Evolutionary conservation across 106 monocot species (phyloP).

Genomic region (Dendrobium officinale): DNA sequence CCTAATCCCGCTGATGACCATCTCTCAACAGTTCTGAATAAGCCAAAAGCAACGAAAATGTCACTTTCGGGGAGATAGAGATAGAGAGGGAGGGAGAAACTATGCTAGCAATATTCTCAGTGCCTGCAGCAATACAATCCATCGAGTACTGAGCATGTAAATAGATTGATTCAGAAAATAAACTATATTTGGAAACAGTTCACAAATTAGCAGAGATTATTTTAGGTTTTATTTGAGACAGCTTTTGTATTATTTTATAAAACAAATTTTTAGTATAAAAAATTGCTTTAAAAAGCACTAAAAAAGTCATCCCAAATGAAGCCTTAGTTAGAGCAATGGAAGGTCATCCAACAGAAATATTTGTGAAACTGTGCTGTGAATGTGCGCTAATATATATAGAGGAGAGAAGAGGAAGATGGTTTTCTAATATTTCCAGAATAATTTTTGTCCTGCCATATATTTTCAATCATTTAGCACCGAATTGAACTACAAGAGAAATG

Average conservation of each 20-base stretch:
- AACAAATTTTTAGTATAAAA: too few species aligned
- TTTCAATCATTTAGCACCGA: too few species aligned
- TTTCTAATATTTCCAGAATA: too few species aligned
- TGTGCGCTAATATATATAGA: too few species aligned
- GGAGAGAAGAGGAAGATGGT: too few species aligned
- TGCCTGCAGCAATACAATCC: neutral
- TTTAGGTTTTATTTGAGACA: too few species aligned
- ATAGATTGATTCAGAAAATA: neutral
- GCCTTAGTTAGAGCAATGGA: neutral
- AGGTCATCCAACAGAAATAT: neutral
- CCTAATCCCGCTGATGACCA: conserved; percentile 1
- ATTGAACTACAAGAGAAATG: too few species aligned
- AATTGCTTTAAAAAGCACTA: too few species aligned
- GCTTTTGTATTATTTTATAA: too few species aligned
- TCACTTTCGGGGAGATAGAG: neutral
- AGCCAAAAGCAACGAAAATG: neutral
- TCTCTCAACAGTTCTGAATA: neutral
- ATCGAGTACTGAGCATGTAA: neutral
- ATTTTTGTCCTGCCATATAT: too few species aligned
- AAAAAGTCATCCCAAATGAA: too few species aligned
- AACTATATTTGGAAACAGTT: neutral
- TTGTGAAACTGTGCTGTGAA: neutral
- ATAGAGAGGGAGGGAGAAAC: neutral
- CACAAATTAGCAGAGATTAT: neutral
- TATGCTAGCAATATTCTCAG: neutral